These are phyloP conservation scores for Aureobasidium sp. DNA, from an alignment of 2,329 filamentous ascomycete species.

Conservation along the genomic window DNA sequence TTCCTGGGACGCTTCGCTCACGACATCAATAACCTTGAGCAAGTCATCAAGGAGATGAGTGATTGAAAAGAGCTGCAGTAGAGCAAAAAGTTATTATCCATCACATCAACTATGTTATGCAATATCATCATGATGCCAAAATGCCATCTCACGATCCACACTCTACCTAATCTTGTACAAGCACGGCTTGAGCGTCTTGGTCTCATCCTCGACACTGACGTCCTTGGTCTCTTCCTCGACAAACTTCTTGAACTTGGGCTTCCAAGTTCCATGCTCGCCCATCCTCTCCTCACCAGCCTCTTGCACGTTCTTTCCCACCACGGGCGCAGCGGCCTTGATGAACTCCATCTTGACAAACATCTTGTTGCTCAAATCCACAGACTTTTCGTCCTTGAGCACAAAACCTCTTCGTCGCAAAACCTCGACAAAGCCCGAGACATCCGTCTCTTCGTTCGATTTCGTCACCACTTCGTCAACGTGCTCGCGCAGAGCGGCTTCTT, in stretches of 20 bases:
- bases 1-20: constrained; percentile 78
- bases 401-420: constrained; percentile 76
- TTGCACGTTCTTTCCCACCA: constrained; percentile 62
- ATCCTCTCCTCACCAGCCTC: constrained; percentile 28
- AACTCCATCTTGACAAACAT: constrained; percentile 99
- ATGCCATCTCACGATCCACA: background rate
- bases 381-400: constrained; percentile 57
- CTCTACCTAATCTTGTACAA: constrained; percentile 79
- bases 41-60: constrained; percentile 64
- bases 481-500: constrained; percentile 47
- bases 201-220: constrained; percentile 50
- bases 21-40: constrained; percentile 60
- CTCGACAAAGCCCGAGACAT: constrained; percentile 78
- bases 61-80: constrained; percentile 19
- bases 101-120: background rate
- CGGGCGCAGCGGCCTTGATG: constrained; percentile 68
- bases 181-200: constrained; percentile 81
- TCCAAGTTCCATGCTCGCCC: constrained; percentile 29
- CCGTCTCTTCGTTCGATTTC: constrained; percentile 59
- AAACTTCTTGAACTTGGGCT: constrained; percentile 45
- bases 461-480: constrained; percentile 61
- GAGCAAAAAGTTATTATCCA: background rate
- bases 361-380: constrained; percentile 78
- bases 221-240: constrained; percentile 49
- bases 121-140: background rate